Evolutionary conservation across 306 rosid genomes (phyloP).

Genomic region (Gynostemma pentaphyllum): DNA sequence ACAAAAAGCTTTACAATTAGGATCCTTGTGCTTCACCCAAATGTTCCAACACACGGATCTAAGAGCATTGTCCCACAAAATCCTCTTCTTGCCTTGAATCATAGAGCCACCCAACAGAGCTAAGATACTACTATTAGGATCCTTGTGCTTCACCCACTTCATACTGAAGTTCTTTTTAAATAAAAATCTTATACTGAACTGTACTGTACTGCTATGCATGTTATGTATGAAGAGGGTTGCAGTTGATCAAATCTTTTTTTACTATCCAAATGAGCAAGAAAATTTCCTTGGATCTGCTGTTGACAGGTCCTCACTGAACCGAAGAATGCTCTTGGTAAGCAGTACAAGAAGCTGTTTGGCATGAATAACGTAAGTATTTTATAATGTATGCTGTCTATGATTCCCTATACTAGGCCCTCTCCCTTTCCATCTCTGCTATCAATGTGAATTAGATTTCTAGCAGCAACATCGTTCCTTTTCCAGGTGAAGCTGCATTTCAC

Average conservation of each 20-base stretch:
- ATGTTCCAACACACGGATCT: too few species aligned
- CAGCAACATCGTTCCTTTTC: not conserved
- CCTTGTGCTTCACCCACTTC: too few species aligned
- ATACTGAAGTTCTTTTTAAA: too few species aligned
- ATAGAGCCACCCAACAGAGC: too few species aligned
- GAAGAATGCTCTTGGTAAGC: conserved; percentile 88
- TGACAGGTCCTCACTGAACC: conserved; percentile 83
- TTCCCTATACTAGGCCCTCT: not conserved
- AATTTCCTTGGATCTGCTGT: conserved; percentile 7
- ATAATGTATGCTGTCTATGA: not conserved
- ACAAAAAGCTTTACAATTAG: too few species aligned
- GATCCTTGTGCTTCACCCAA: too few species aligned
- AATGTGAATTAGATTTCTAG: not conserved
- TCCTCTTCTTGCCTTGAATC: too few species aligned
- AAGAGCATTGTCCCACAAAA: too few species aligned
- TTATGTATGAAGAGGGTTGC: not conserved
- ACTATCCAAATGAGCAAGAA: not conserved
- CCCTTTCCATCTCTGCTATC: not conserved
- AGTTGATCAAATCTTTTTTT: not conserved
- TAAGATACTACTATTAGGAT: too few species aligned
- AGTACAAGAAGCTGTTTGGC: conserved; percentile 81
- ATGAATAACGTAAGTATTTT: conserved; percentile 69
- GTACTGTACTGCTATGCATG: too few species aligned
- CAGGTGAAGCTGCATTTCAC: conserved; percentile 82
- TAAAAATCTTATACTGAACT: not conserved